Evolutionary conservation across 352 stramenopile species (phyloP).

Genomic region (Globisporangium nagaii): DNA sequence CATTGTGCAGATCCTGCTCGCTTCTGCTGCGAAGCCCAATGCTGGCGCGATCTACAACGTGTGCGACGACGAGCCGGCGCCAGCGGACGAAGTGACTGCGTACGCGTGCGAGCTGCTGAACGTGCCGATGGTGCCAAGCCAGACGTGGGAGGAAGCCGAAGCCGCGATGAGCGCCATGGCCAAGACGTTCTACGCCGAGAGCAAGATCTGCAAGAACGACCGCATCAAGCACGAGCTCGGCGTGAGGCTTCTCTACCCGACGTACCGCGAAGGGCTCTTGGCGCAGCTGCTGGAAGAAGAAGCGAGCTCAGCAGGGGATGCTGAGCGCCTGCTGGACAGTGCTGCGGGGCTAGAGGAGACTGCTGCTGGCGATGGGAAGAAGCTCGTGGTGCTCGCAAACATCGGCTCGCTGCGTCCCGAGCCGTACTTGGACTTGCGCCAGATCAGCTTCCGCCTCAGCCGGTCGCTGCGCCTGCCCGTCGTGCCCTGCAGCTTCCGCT

Average conservation of each 20-base stretch:
- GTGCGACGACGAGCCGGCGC: constrained; percentile 85
- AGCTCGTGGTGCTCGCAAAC: constrained; percentile 58
- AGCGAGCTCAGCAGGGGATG: background rate
- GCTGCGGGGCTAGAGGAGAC: background rate
- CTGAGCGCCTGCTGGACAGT: background rate
- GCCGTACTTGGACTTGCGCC: constrained; percentile 66
- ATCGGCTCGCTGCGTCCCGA: constrained; percentile 70
- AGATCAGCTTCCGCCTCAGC: constrained; percentile 65
- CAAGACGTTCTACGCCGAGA: constrained; percentile 84
- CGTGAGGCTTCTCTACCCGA: constrained; percentile 63
- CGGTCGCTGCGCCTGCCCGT: constrained; percentile 45
- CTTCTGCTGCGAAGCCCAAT: constrained; percentile 58
- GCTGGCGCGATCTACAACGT: constrained; percentile 84
- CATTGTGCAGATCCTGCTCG: constrained; percentile 75
- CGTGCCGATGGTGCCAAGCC: constrained; percentile 34
- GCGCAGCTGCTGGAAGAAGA: constrained; percentile 80
- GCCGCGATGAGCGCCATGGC: constrained; percentile 81
- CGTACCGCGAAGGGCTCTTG: constrained; percentile 76
- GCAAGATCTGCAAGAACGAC: constrained; percentile 71
- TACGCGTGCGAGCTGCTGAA: constrained; percentile 74
- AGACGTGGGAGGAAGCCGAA: constrained; percentile 70
- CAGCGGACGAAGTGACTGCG: constrained; percentile 67
- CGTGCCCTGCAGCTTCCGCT: constrained; percentile 70
- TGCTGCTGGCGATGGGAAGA: background rate
- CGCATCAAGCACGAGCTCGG: constrained; percentile 74